Percentiles rank a stretch among this genome's conserved stretches.
phyloP scores from a whole-genome alignment of 306 rosid species.

The Rosa persica region DNA sequence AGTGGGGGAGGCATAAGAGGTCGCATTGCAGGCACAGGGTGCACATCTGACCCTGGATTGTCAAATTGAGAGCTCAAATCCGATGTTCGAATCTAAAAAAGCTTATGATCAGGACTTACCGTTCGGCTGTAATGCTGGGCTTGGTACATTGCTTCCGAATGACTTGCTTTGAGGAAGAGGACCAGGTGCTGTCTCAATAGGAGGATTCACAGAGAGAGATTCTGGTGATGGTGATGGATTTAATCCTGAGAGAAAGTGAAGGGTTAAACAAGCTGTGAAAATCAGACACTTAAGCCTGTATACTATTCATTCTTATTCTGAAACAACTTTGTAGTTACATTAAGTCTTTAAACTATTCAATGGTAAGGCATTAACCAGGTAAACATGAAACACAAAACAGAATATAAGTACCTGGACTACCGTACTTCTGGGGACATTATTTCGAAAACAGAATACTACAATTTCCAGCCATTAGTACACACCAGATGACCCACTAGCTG shows the following conservation, averaged over 20 bases:
- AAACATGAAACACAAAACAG: conserved; percentile 7
- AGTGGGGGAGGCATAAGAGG: conserved; percentile 45
- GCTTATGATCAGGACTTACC: conserved; percentile 45
- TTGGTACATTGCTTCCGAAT: conserved; percentile 44
- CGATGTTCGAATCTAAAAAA: conserved; percentile 16
- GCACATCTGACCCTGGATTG: conserved; percentile 51
- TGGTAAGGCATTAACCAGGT: conserved; percentile 5
- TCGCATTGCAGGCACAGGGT: conserved; percentile 41
- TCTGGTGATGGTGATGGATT: conserved; percentile 56
- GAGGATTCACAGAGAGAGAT: conserved; percentile 37
- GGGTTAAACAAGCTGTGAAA: conserved; percentile 21
- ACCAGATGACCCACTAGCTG: no score
- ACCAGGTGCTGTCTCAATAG: conserved; percentile 41
- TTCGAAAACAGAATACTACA: background rate
- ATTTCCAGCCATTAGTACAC: background rate
- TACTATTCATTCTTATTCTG: background rate
- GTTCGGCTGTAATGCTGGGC: conserved; percentile 43
- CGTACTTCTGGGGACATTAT: background rate
- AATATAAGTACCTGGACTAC: background rate
- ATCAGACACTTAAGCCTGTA: background rate
- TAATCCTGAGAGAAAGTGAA: conserved; percentile 43
- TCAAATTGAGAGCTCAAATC: conserved; percentile 28
- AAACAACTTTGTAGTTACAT: background rate
- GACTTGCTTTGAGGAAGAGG: conserved; percentile 36
- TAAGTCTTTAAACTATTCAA: background rate